Evolutionary conservation across 1,139 yeast genomes (phyloP).

Genomic region (Candida sojae): DNA sequence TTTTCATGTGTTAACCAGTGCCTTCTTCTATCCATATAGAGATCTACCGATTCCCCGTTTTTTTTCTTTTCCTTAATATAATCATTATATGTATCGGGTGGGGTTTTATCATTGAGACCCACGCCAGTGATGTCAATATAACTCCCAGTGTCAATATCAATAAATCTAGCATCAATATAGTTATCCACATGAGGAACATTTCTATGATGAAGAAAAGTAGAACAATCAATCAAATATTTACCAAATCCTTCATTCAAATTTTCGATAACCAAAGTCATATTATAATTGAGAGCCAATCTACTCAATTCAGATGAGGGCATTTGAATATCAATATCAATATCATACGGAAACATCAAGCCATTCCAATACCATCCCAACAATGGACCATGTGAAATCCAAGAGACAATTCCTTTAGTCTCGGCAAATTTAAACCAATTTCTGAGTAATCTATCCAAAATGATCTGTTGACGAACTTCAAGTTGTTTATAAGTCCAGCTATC

Average conservation of each 20-base stretch:
- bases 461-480: slow-evolving; percentile 29
- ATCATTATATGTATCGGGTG: slow-evolving; percentile 29
- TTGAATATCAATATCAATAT: slow-evolving; percentile 38
- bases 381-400: slow-evolving; percentile 58
- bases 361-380: slow-evolving; percentile 45
- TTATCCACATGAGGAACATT: slow-evolving; percentile 30
- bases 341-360: slow-evolving; percentile 39
- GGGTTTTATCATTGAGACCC: slow-evolving; percentile 30
- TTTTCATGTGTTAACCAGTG: slow-evolving; percentile 36
- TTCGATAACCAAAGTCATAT: slow-evolving; percentile 38
- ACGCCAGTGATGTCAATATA: slow-evolving; percentile 41
- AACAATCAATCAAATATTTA: slow-evolving; percentile 34
- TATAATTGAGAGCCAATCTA: slow-evolving; percentile 30
- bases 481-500: slow-evolving; percentile 25
- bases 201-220: slow-evolving; percentile 33
- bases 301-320: slow-evolving; percentile 38
- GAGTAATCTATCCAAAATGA: slow-evolving; percentile 32
- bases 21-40: slow-evolving; percentile 39
- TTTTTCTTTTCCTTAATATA: slow-evolving; percentile 19
- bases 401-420: slow-evolving; percentile 35
- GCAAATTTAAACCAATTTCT: slow-evolving; percentile 38
- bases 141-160: slow-evolving; percentile 38
- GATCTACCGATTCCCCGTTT: slow-evolving; percentile 23
- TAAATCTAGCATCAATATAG: slow-evolving; percentile 40
- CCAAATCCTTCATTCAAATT: slow-evolving; percentile 35